These are phyloP conservation scores for Diversispora eburnea DNA, from an alignment of 192 early-diverging fungal genomes.

Conservation along the genomic window DNA sequence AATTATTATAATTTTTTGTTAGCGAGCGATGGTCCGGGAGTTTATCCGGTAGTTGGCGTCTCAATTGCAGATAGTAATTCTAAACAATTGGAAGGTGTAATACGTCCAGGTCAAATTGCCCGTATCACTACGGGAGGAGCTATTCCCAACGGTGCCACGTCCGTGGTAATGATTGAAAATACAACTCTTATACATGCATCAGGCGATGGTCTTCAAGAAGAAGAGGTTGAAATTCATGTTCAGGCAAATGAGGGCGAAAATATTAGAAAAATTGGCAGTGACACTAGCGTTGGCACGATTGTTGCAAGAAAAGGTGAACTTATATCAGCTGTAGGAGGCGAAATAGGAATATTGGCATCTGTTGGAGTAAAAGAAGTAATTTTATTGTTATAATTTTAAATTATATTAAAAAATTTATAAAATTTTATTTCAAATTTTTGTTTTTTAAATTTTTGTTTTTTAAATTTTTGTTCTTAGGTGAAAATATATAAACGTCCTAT, in stretches of 20 bases:
- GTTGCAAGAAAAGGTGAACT: slow-evolving; percentile 56
- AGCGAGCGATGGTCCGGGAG: slow-evolving; percentile 77
- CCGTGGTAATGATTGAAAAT: slow-evolving; percentile 97
- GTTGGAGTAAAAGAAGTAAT: slow-evolving; percentile 63
- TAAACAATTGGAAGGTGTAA: slow-evolving; percentile 15
- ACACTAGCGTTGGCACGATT: slow-evolving; percentile 58
- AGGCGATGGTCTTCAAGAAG: slow-evolving; percentile 56
- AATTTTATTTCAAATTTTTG: neutral
- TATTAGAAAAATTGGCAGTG: slow-evolving; percentile 80
- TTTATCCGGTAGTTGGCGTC: slow-evolving; percentile 61
- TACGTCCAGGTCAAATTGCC: slow-evolving; percentile 62
- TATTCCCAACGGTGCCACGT: slow-evolving; percentile 76
- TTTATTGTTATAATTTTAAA: neutral
- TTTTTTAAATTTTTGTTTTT: neutral
- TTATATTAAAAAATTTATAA: slow-evolving; percentile 1
- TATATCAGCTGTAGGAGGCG: slow-evolving; percentile 71
- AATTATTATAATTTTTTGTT: neutral
- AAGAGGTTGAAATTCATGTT: slow-evolving; percentile 47
- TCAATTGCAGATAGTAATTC: slow-evolving; percentile 49
- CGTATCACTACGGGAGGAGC: slow-evolving; percentile 87
- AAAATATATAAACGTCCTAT: slow-evolving; percentile 57
- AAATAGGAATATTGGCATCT: slow-evolving; percentile 78
- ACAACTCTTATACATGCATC: slow-evolving; percentile 63
- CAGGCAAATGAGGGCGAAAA: slow-evolving; percentile 52
- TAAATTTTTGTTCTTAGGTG: slow-evolving; percentile 38